Conservation (phyloP, 2,329 filamentous ascomycete species). For the Ceratocystis alfenasii region DNA sequence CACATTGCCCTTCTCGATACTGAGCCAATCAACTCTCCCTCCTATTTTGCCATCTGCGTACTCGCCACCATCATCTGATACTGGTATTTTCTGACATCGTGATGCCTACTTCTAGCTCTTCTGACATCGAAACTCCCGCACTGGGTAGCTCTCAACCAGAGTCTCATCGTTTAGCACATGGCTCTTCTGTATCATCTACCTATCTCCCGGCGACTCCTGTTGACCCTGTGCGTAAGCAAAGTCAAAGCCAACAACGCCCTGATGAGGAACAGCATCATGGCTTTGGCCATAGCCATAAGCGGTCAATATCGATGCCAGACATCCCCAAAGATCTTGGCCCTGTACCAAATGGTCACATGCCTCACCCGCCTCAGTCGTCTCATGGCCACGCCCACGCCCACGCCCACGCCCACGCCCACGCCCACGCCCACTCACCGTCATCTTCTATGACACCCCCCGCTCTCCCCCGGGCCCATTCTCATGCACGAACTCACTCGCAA, state of each 20-base stretch:
- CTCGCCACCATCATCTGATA: neutral
- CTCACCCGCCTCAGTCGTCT: neutral
- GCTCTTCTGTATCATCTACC: conserved; percentile 9
- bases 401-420: no score
- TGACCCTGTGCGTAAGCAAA: conserved; percentile 12
- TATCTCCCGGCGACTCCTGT: conserved; percentile 8
- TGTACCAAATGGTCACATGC: neutral
- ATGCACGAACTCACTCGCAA: neutral
- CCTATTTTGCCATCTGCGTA: neutral
- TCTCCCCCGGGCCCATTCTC: neutral
- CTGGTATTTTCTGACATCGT: neutral
- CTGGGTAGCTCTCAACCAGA: conserved; percentile 11
- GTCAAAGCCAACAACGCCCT: conserved; percentile 14
- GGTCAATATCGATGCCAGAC: conserved; percentile 20
- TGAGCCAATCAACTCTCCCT: neutral
- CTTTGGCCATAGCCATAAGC: conserved; percentile 21
- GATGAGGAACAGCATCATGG: conserved; percentile 11
- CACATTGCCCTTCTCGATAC: neutral
- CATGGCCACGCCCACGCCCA: neutral
- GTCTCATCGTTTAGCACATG: conserved; percentile 7
- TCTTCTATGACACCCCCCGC: neutral
- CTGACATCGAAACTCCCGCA: conserved; percentile 17
- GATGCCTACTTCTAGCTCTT: conserved; percentile 15
- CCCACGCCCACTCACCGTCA: neutral
- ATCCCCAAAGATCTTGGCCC: conserved; percentile 20